These are phyloP conservation scores for Penicillium paneum DNA, from an alignment of 2,329 filamentous ascomycete genomes.

Conservation along the genomic window DNA sequence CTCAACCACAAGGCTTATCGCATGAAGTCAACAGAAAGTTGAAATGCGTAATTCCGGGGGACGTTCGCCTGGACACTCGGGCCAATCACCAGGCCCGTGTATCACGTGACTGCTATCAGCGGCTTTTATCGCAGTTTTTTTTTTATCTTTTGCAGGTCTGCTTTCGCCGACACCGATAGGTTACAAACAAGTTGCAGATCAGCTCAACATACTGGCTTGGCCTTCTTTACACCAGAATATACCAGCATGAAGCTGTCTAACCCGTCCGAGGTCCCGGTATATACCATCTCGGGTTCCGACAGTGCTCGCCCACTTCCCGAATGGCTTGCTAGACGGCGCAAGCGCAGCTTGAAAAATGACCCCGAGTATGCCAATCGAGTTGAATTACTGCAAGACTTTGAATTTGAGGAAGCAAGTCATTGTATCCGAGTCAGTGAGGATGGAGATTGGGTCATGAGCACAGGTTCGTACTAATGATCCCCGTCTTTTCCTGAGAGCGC, in stretches of 20 bases:
- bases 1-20: slow-evolving; percentile 1
- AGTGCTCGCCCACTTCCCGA: slow-evolving; percentile 86
- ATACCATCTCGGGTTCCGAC: slow-evolving; percentile 89
- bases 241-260: slow-evolving; percentile 53
- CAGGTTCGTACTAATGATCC: slow-evolving; percentile 54
- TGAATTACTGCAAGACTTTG: slow-evolving; percentile 94
- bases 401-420: slow-evolving; percentile 91
- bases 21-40: slow-evolving; percentile 12
- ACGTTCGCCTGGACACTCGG: slow-evolving; percentile 31
- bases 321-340: slow-evolving; percentile 87
- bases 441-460: slow-evolving; percentile 96
- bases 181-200: slow-evolving; percentile 7
- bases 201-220: slow-evolving; percentile 7
- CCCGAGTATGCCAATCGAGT: slow-evolving; percentile 89
- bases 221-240: slow-evolving; percentile 23
- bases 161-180: slow-evolving; percentile 2
- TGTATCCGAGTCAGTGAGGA: slow-evolving; percentile 90
- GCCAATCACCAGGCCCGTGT: slow-evolving; percentile 28
- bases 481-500: slow-evolving; percentile 2
- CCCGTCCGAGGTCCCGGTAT: slow-evolving; percentile 80
- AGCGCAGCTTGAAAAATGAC: slow-evolving; percentile 88
- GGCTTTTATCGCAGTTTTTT: slow-evolving; percentile 25
- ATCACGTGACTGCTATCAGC: slow-evolving; percentile 36
- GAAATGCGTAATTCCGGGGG: slow-evolving; percentile 28
- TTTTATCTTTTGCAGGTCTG: slow-evolving; percentile 20